Evolutionary conservation across 352 stramenopile species (phyloP).

Genomic region (Globisporangium viniferum): DNA sequence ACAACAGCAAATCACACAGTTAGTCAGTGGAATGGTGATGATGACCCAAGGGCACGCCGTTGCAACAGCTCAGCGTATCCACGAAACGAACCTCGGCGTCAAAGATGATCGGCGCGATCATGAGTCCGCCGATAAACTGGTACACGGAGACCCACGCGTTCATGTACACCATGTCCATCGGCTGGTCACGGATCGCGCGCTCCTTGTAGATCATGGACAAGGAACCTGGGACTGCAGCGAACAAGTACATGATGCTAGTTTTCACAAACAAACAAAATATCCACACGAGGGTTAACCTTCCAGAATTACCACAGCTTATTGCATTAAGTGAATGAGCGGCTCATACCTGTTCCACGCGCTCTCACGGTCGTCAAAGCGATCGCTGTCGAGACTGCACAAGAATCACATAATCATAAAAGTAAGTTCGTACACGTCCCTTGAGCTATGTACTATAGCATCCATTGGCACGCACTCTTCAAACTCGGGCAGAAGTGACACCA

Average conservation of each 20-base stretch:
- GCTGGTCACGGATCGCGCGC: constrained; percentile 69
- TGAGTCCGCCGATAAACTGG: constrained; percentile 80
- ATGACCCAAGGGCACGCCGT: not conserved
- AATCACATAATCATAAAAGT: not conserved
- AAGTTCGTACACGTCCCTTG: not conserved
- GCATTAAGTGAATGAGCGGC: not conserved
- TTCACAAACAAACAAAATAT: not conserved
- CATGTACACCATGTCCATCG: constrained; percentile 86
- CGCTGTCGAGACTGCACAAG: constrained; percentile 46
- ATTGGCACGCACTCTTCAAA: constrained; percentile 58
- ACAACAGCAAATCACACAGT: not conserved
- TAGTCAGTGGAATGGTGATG: not conserved
- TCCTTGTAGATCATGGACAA: constrained; percentile 90
- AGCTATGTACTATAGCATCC: not conserved
- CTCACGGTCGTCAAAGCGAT: constrained; percentile 65
- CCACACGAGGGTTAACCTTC: not conserved
- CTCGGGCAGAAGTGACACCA: constrained; percentile 74
- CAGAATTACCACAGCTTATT: constrained; percentile 7
- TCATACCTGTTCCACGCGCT: constrained; percentile 76
- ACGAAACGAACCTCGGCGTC: constrained; percentile 59
- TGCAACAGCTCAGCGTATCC: not conserved
- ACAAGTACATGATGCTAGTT: constrained; percentile 60
- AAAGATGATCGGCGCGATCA: constrained; percentile 80
- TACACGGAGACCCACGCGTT: constrained; percentile 87
- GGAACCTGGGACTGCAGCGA: constrained; percentile 69